Evolutionary conservation across 305 asterid genomes (phyloP).

Genomic region (Solanum hybrid): DNA sequence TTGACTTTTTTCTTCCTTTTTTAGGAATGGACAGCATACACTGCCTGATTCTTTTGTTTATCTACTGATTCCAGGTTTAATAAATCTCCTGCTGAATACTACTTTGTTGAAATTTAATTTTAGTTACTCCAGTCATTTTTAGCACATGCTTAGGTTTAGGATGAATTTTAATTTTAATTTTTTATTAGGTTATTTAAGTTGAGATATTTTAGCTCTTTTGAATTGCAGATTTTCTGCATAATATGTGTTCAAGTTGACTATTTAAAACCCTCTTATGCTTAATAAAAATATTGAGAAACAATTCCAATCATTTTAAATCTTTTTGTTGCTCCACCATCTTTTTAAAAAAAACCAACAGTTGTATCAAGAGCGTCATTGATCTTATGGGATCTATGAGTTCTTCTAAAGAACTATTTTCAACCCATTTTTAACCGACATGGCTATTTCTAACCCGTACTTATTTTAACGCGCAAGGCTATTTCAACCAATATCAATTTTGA

Average conservation of each 20-base stretch:
- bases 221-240: background rate
- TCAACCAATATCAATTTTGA: background rate
- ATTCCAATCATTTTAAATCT: background rate
- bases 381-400: background rate
- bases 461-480: background rate
- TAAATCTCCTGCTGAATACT: background rate
- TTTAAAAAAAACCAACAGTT: background rate
- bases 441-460: background rate
- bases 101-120: background rate
- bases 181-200: background rate
- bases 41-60: slow-evolving; percentile 79
- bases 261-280: background rate
- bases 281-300: background rate
- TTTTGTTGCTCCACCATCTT: background rate
- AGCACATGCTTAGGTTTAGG: background rate
- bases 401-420: background rate
- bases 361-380: background rate
- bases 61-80: slow-evolving; percentile 83
- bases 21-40: slow-evolving; percentile 70
- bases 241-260: background rate
- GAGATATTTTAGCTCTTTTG: background rate
- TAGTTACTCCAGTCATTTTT: background rate
- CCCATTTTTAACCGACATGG: background rate
- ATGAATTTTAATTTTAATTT: background rate
- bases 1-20: background rate